Conservation (phyloP, 805 yeast species). For the Kurtzmaniella fragi region DNA sequence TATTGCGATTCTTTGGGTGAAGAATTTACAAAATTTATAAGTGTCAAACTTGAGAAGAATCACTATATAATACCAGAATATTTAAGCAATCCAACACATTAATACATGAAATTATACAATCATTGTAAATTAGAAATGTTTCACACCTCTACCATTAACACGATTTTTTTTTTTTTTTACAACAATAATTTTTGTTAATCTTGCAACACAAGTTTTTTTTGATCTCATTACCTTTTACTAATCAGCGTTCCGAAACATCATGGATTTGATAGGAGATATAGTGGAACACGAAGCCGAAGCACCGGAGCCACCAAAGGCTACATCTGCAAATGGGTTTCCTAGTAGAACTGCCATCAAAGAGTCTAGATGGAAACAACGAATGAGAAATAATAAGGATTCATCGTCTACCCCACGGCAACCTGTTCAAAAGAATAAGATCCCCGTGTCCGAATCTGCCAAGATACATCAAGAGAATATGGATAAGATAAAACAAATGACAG, state of each 20-base stretch:
- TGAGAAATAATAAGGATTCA: constrained; percentile 25
- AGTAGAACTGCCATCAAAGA: constrained; percentile 24
- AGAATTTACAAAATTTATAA: constrained; percentile 5
- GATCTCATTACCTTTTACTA: neutral
- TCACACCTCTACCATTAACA: too few relatives aligned
- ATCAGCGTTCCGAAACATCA: constrained; percentile 18
- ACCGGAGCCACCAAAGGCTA: constrained; percentile 28
- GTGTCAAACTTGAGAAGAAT: constrained; percentile 6
- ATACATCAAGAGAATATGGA: constrained; percentile 75
- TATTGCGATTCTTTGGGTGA: constrained; percentile 6
- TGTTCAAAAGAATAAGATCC: constrained; percentile 8
- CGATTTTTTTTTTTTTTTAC: neutral
- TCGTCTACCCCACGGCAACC: constrained; percentile 9
- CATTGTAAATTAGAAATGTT: too few relatives aligned
- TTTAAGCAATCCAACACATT: neutral
- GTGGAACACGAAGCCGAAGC: constrained; percentile 51
- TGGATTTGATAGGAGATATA: constrained; percentile 72
- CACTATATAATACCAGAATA: constrained; percentile 9
- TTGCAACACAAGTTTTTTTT: neutral
- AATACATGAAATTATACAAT: too few relatives aligned
- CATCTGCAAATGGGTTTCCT: constrained; percentile 30
- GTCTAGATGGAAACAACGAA: constrained; percentile 47
- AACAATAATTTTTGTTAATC: neutral
- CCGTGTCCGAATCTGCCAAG: constrained; percentile 59
- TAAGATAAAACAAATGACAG: constrained; percentile 55